Base-by-base conservation (phyloP, 1,284 basidiomycete species). In the Acaromyces ingoldii region DNA sequence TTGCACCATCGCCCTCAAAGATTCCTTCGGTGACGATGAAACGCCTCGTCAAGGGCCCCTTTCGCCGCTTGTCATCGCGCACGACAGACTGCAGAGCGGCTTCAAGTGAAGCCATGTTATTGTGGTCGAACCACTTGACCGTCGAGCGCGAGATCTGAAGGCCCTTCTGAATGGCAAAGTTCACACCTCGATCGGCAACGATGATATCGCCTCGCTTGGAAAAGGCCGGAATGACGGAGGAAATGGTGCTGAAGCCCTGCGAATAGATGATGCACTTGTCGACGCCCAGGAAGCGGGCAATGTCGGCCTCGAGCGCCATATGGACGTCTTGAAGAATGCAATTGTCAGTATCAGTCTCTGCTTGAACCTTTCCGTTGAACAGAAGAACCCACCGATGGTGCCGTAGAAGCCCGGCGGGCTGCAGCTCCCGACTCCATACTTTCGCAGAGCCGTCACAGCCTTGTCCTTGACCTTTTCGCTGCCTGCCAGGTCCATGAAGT, bases 371-470 rank as follows among this genome's bases (percentile, higher is more conserved):
- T 13, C 29, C 29, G 6, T 30, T 13, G 7, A 6, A 13, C 29
- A 6, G 15, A 24, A 10, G 6, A 22, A 76, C 82, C 42, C 57
- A 91, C 89, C 90, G 55, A 96, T 83, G 7, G 88, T 95, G 21
- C 95, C 95, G 77, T 98, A 98, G 79, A 99, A 99, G 6, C 92
- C 91, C 28, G 92, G 87, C 33, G 95, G 95, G 13, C 93, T 92
- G 72, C 95, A 99, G 64, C 87, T 89, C 4, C 93, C 95, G 1
- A 97, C 83, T 30, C 95, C 95, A 66, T 96, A 97, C 74, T 88
- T 87, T 51, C 86, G 81, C n/a, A 98, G 79, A 0, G 87, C 89
- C 52, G 89, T 85, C 21, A 95, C 82, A 5, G 91, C 90, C 36
- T 84, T 83, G 46, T 88, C 82, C 76, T 91, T 91, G 76, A 98